These are phyloP conservation scores for Hyaloscypha hepaticicola DNA, from an alignment of 495 filamentous ascomycete genomes.

Conservation along the genomic window DNA sequence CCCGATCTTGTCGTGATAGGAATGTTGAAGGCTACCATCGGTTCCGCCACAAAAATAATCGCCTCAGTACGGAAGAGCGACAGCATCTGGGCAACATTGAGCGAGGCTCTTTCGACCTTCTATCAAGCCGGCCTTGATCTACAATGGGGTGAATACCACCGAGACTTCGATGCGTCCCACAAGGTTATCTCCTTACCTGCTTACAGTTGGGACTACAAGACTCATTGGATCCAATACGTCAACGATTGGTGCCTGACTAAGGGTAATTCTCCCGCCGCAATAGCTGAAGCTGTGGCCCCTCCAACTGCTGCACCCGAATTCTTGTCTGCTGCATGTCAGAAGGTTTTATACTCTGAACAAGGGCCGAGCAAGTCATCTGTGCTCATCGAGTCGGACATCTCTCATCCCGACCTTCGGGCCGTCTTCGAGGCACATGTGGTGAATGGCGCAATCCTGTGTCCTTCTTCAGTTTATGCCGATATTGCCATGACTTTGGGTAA, in stretches of 20 bases:
- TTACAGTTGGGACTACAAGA: slow-evolving; percentile 77
- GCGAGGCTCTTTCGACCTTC: slow-evolving; percentile 55
- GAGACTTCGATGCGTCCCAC: slow-evolving; percentile 59
- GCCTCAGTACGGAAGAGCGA: slow-evolving; percentile 50
- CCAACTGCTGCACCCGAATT: slow-evolving; percentile 43
- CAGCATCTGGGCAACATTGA: slow-evolving; percentile 63
- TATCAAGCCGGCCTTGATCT: slow-evolving; percentile 65
- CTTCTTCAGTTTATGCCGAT: slow-evolving; percentile 67
- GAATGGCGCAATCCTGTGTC: slow-evolving; percentile 50
- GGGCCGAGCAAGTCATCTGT: slow-evolving; percentile 52
- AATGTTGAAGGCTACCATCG: slow-evolving; percentile 67
- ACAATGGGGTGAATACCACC: slow-evolving; percentile 75
- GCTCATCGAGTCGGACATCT: slow-evolving; percentile 65
- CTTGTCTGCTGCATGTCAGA: slow-evolving; percentile 47
- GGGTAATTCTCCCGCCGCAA: slow-evolving; percentile 45
- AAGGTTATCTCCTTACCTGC: slow-evolving; percentile 65
- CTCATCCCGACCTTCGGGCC: slow-evolving; percentile 52
- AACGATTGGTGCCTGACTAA: slow-evolving; percentile 68
- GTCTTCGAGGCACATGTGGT: slow-evolving; percentile 69
- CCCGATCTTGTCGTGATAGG: slow-evolving; percentile 64
- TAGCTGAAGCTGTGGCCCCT: slow-evolving; percentile 48
- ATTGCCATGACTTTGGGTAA: slow-evolving; percentile 71
- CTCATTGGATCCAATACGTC: slow-evolving; percentile 78
- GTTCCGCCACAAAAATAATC: slow-evolving; percentile 51
- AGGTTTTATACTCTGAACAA: slow-evolving; percentile 53